Base-by-base conservation (phyloP, 441 rosid species). In the Gossypium trilobum region DNA sequence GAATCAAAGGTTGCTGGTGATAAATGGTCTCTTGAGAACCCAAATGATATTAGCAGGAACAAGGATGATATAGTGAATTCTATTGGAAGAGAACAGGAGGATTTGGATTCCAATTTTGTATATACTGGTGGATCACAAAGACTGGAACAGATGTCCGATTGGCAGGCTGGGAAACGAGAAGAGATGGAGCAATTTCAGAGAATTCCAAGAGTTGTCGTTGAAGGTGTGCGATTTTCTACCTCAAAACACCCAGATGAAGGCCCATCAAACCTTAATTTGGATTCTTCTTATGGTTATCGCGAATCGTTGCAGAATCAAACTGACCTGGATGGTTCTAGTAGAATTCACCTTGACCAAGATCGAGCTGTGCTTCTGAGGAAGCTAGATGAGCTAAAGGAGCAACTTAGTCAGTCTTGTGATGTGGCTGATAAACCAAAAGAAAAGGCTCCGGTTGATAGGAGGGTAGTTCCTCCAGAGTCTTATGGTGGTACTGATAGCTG, bases 311-410 rank as follows among this genome's bases (percentile, higher is more conserved):
- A 76, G 78, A 86, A 82, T 72, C 82, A 8, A 64, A 72, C 69
- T 68, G 84, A 75, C 54, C 63, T 23, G n/a, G 84, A 72, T 73
- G 86, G 59, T 23, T 70, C 75, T 20, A 73, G 68, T 64, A 79
- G 81, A 83, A 83, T 72, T 73, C 87, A 78, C 80, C 87, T 86
- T 25, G 85, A 81, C 64, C 81, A 86, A 65, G 96, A 94, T 79
- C 84, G 92, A 71, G 94, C 85, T 42, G 97, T 84, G 74, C 91
- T 90, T 58, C 87, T 94, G 69, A 85, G 86, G 83, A 90, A 90
- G 88, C 71, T 92, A 56, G 94, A 90, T 72, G 90, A 86, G 81
- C 87, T 94, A 42, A 94, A 90, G 85, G 88, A 86, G 79, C 87
- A 88, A 71, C 89, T 93, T 73, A 80, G 77, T 71, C 86, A 85